Percentiles rank a stretch among this genome's conserved stretches.
phyloP scores from a whole-genome alignment of 2,329 filamentous ascomycete species.

The Hymenoscyphus occultus region DNA sequence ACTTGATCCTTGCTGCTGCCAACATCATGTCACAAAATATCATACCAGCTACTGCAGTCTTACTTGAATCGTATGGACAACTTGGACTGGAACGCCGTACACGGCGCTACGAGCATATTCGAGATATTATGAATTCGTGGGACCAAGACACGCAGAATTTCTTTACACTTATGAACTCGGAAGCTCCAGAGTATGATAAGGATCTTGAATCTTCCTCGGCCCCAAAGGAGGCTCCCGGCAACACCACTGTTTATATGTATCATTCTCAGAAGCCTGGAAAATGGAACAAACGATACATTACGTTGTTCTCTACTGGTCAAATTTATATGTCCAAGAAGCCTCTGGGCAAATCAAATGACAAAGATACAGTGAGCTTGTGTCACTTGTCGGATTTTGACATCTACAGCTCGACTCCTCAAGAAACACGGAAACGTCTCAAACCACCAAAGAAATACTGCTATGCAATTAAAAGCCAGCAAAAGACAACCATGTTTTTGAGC shows the following conservation, averaged over 20 bases:
- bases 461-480: slow-evolving; percentile 89
- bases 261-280: slow-evolving; percentile 79
- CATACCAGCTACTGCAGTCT: slow-evolving; percentile 61
- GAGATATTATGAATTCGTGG: slow-evolving; percentile 92
- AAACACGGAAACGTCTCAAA: slow-evolving; percentile 68
- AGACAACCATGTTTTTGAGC: slow-evolving; percentile 76
- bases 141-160: slow-evolving; percentile 75
- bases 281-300: slow-evolving; percentile 84
- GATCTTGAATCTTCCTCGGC: slow-evolving; percentile 67
- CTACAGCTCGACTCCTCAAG: slow-evolving; percentile 70
- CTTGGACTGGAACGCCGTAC: slow-evolving; percentile 79
- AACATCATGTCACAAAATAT: slow-evolving; percentile 62
- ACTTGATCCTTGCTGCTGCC: slow-evolving; percentile 68
- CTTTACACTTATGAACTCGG: slow-evolving; percentile 63
- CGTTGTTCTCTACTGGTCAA: slow-evolving; percentile 71
- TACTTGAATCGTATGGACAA: slow-evolving; percentile 72
- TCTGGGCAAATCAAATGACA: slow-evolving; percentile 55
- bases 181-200: slow-evolving; percentile 50
- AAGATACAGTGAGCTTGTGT: slow-evolving; percentile 69
- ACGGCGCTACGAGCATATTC: slow-evolving; percentile 79
- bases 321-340: slow-evolving; percentile 67
- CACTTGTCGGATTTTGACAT: slow-evolving; percentile 92
- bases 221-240: slow-evolving; percentile 59
- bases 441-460: slow-evolving; percentile 84
- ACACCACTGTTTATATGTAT: slow-evolving; percentile 69